Evolutionary conservation across 1,284 basidiomycete genomes (phyloP).

Genomic region (Cutaneotrichosporon spelunceum): DNA sequence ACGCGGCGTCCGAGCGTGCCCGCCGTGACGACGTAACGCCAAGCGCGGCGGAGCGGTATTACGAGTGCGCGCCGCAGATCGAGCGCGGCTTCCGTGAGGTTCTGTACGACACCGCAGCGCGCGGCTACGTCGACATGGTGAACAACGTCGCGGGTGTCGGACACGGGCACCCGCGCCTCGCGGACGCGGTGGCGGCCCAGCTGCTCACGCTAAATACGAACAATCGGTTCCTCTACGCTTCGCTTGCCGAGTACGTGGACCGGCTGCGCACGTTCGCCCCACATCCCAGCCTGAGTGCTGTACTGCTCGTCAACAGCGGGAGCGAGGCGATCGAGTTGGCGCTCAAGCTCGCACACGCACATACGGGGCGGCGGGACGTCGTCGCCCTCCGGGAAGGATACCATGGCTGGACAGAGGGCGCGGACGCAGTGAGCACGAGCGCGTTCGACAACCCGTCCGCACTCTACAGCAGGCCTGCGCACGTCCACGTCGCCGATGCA

Average conservation of each 20-base stretch:
- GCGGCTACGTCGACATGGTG: slow-evolving; percentile 20
- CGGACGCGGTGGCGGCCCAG: slow-evolving; percentile 14
- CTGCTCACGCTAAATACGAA: slow-evolving; percentile 22
- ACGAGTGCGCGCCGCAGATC: slow-evolving; percentile 12
- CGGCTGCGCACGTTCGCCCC: slow-evolving; percentile 10
- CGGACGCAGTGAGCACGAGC: slow-evolving; percentile 14
- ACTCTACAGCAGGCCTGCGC: slow-evolving; percentile 1
- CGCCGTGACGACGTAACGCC: slow-evolving; percentile 3
- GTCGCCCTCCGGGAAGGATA: slow-evolving; percentile 19
- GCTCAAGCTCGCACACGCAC: slow-evolving; percentile 11
- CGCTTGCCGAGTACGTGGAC: slow-evolving; percentile 15
- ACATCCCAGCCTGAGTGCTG: slow-evolving; percentile 6
- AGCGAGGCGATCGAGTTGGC: slow-evolving; percentile 21
- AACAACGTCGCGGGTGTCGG: slow-evolving; percentile 19
- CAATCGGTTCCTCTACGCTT: slow-evolving; percentile 17
- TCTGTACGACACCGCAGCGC: slow-evolving; percentile 11
- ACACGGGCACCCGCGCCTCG: slow-evolving; percentile 17
- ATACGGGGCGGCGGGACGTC: slow-evolving; percentile 9
- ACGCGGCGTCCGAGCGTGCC: not conserved
- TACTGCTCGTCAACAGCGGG: slow-evolving; percentile 21
- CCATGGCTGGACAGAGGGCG: slow-evolving; percentile 18
- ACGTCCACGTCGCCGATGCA: slow-evolving; percentile 13
- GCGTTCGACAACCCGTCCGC: slow-evolving; percentile 17
- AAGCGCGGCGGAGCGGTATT: slow-evolving; percentile 17
- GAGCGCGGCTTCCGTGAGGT: slow-evolving; percentile 19